Evolutionary conservation across 257 asterid genomes (phyloP), one percentile per base, ranked within the genome.

Genomic region (Datura wrightii): DNA sequence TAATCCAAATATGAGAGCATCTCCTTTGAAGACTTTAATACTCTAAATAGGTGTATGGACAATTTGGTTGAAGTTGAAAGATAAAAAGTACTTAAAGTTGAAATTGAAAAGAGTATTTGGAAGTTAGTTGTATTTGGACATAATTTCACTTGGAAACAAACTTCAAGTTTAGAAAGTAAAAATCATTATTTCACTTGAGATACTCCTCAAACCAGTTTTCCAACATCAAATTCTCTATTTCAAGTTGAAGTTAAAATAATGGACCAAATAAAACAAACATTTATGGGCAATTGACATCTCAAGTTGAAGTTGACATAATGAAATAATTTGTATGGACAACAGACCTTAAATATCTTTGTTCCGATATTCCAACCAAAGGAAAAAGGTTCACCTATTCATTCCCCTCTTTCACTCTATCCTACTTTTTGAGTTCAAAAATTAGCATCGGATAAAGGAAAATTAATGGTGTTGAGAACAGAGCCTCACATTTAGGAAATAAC

Each of bases 401-500:
- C 34, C 55, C 79, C 54, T 42, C 79, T 70, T 42, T 80, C 46
- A 80, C 19, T 80, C 59, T 39, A 41, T 54, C 82, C 79, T 54
- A 41, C 31, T 48, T 53, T 70, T 50, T 34, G 6, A 37, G 36
- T 59, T 56, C 70, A 69, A 53, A 8, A 80, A 70, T 60, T 79
- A 59, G 48, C 19, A 60, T 44, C 84, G 67, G 36, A 15, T 62
- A 13, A 31, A 60, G 13, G 84, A 65, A 81, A 74, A 70, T 48
- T n/a, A 74, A 85, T 14, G 72, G 39, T 48, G 80, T 42, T 58
- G 83, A 66, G 72, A 67, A 59, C 5, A 42, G 88, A 88, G 58
- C 83, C 99, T 93, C 91, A 94, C 99, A 91, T 92, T 84, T 89
- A 85, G 98, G 93, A 60, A 97, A 83, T 46, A 90, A 58, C 85